These are phyloP conservation scores for Parmales sp. DNA, from an alignment of 108 stramenopile species.

Conservation along the genomic window DNA sequence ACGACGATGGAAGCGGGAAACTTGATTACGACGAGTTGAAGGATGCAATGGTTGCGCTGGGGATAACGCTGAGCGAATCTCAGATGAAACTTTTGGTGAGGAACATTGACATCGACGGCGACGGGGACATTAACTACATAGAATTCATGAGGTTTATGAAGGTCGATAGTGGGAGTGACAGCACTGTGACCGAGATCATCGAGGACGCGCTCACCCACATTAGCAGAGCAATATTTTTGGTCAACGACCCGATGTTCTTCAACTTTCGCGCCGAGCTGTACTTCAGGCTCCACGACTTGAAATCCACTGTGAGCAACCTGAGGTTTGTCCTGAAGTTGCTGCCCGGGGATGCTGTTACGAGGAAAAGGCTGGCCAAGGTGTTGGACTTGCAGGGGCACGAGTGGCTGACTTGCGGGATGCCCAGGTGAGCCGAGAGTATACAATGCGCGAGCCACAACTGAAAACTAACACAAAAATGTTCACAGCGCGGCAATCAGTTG, in stretches of 20 bases:
- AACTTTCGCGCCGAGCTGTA: not conserved
- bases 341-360: not conserved
- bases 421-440: too few species aligned
- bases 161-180: not conserved
- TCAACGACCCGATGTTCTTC: not conserved
- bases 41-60: not conserved
- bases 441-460: too few species aligned
- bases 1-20: not conserved
- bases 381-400: conserved; percentile 7
- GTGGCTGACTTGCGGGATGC: too few species aligned
- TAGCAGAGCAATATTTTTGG: not conserved
- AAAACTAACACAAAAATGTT: not conserved
- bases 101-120: not conserved
- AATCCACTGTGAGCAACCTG: not conserved
- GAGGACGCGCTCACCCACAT: conserved; percentile 1
- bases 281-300: not conserved
- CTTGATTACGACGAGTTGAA: not conserved
- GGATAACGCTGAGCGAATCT: not conserved
- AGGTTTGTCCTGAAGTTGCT: not conserved
- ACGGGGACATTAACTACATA: conserved; percentile 6
- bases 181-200: not conserved
- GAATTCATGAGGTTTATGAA: conserved; percentile 5
- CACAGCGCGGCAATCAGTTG: not conserved
- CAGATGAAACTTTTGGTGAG: not conserved
- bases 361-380: conserved; percentile 7